Base-by-base conservation (phyloP, 768 basidiomycete genomes). In the Leccinum arenicola region DNA sequence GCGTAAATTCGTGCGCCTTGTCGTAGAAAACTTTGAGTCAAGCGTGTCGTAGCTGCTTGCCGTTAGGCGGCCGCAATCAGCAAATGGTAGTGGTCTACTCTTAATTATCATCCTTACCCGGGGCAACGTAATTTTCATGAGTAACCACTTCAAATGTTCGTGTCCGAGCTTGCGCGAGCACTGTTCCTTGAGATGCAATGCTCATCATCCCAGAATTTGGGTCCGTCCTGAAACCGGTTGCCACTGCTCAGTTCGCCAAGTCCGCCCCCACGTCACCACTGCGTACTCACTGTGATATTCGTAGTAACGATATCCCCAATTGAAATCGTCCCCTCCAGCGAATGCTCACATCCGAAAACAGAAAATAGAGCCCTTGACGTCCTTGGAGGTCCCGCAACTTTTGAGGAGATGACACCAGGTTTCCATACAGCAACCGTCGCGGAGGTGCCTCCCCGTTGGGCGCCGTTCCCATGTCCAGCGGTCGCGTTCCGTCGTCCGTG, bases 261-360 rank as follows among this genome's bases (percentile, higher is more conserved):
- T 57, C 52, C 40, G 45, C 43, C 40, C 55, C 47, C 52, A 66
- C 65, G 50, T 59, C 21, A 47, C 56, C 61, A 59, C 23, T 49
- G 50, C 58, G 35, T 50, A 77, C 86, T 82, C 77, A 87, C 93
- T 83, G 84, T 65, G 86, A 87, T 66, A 91, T 83, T 68, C 83
- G 82, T 73, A 91, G 78, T 54, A 95, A 79, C 52, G 82, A 86
- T 56, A 93, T 80, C 54, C 85, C 83, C 56, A 95, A 79, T 67
- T 85, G 83, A 75, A 87, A 97, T 17, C 79, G 82, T 8, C 94
- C 94, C 25, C 83, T 79, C 77, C 82, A 83, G 17, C 91, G 83
- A 57, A 96, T 84, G 70, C 91, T 93, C 66, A 92, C 91, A 73
- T 97, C 94, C 7, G 94, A 88, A 68, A 95, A 97, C 55, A 94